Evolutionary conservation across 192 early-diverging fungal species (phyloP), one percentile per base, ranked within the genome.

Genomic region (Coemansia sp.): DNA sequence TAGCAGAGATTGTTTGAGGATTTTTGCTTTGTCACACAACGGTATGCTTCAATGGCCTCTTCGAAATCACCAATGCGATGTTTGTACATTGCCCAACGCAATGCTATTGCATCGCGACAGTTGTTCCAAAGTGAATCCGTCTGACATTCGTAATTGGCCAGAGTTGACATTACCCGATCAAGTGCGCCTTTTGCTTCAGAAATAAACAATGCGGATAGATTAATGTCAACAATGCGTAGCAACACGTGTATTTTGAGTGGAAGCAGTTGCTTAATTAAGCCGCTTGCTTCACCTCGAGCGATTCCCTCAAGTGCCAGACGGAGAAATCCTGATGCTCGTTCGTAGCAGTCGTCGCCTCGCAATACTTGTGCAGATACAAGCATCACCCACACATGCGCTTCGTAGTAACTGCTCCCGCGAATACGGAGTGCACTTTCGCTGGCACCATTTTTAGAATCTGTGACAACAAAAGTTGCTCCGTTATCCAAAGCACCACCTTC

Each of bases 41-140:
- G 66, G 32, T 80, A 80, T 8, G 69, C 63, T 14, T 71, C 66
- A 24, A 50, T 53, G 8, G 78, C 78, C 29, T 64, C 65, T 2
- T n/a, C 62, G 54, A 75, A 68, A 19, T 80, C 69, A 4, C 78
- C 78, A 2, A 54, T 42, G 27, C 78, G 78, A 23, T 80, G 78
- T 33, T 51, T 57, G 59, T 72, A 80, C 72, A 80, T 80, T 10
- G 78, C 78, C 78, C 78, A 80, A 22, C 72, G 65, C 59, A 80
- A 32, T 5, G 61, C 60, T 51, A 72, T 57, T 6, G 68, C 69
- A 31, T 80, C 72, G 24, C 77, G 65, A 50, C 23, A 57, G 22
- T 27, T 36, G n/a, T 58, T 63, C 77, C 77, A 80, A 31, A 74
- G 51, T 32, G 39, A 29, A 1, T 27, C n/a, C 0, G 33, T 11